phyloP scores from a whole-genome alignment of 306 rosid species.

The Psophocarpus tetragonolobus region DNA sequence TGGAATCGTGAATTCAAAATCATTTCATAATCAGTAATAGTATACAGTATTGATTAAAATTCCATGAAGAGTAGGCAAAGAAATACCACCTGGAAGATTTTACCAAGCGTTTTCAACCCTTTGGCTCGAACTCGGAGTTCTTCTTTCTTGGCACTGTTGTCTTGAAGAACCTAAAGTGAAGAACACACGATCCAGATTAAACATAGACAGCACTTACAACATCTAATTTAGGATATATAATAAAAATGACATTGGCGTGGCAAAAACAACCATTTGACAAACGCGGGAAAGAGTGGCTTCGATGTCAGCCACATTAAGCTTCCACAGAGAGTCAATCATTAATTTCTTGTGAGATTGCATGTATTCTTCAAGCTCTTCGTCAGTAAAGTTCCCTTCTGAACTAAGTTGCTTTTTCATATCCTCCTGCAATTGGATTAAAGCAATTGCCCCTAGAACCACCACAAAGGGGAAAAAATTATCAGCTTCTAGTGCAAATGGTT shows the following conservation, averaged over 20 bases:
- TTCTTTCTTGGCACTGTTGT: constrained; percentile 78
- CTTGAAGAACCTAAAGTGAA: constrained; percentile 87
- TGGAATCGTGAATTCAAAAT: constrained; percentile 32
- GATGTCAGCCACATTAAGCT: constrained; percentile 96
- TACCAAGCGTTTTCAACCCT: constrained; percentile 96
- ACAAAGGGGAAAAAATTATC: constrained; percentile 34
- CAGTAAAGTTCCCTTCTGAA: constrained; percentile 90
- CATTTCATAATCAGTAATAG: constrained; percentile 36
- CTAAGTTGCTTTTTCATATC: constrained; percentile 95
- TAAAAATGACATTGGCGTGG: constrained; percentile 15
- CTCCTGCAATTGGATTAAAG: constrained; percentile 96
- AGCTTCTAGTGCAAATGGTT: constrained; percentile 16
- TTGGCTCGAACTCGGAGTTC: constrained; percentile 95
- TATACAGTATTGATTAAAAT: constrained; percentile 20
- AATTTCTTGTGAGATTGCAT: constrained; percentile 82
- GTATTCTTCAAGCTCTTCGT: constrained; percentile 88
- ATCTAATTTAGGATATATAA: constrained; percentile 20
- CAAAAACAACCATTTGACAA: constrained; percentile 81
- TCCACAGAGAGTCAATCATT: constrained; percentile 98
- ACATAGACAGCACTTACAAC: constrained; percentile 23
- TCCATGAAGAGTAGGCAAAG: background rate
- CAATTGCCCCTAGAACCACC: constrained; percentile 80
- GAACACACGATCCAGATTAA: constrained; percentile 38
- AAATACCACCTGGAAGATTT: constrained; percentile 86
- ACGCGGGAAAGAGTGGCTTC: constrained; percentile 98